Conservation (phyloP, 2,329 filamentous ascomycete species). For the Verticillium zaregamsianum region DNA sequence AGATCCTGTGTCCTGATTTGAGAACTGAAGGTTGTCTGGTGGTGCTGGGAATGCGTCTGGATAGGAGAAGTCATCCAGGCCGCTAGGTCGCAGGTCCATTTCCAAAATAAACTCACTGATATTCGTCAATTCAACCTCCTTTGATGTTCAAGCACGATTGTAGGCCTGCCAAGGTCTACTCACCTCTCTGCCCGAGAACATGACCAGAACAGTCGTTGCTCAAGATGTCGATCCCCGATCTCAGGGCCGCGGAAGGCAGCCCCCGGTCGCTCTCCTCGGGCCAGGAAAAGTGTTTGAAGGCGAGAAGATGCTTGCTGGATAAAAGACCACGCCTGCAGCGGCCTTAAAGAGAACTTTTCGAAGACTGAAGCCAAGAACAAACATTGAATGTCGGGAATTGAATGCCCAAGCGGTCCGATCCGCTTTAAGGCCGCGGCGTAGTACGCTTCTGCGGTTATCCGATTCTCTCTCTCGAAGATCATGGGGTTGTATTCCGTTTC, state of each 20-base stretch:
- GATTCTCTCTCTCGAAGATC: conserved; percentile 4
- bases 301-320: conserved; percentile 15
- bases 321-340: conserved; percentile 16
- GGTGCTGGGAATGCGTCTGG: conserved; percentile 15
- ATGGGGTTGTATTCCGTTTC: not conserved
- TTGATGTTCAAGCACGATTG: too few relatives aligned
- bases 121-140: not conserved
- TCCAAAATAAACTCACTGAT: conserved; percentile 1
- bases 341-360: conserved; percentile 16
- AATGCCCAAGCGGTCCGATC: conserved; percentile 15
- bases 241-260: not conserved
- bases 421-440: conserved; percentile 17
- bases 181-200: conserved; percentile 17
- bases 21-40: conserved; percentile 3
- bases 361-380: conserved; percentile 17
- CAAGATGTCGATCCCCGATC: conserved; percentile 6
- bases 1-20: not conserved
- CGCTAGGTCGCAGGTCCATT: conserved; percentile 7
- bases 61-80: conserved; percentile 13
- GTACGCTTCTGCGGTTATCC: conserved; percentile 12
- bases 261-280: conserved; percentile 1
- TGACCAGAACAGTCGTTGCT: conserved; percentile 16
- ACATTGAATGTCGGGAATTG: conserved; percentile 19
- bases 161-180: too few relatives aligned
- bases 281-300: conserved; percentile 6